Conservation (phyloP, 805 yeast species). For the Kodamaea kakaduensis region DNA sequence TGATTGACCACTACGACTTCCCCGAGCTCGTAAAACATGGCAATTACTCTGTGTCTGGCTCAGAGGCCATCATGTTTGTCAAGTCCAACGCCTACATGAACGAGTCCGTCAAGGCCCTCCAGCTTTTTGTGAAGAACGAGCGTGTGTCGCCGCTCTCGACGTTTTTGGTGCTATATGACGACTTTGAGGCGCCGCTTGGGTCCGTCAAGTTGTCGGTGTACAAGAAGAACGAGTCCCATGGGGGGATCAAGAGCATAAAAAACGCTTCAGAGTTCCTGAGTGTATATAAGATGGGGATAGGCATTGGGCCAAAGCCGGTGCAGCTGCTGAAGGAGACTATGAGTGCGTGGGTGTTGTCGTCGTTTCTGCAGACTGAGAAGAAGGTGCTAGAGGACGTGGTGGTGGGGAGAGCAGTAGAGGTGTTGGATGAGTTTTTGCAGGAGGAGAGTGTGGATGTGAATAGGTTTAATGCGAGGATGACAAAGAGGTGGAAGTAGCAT, state of each 20-base stretch:
- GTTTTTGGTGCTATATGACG: constrained; percentile 32
- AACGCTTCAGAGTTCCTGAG: constrained; percentile 6
- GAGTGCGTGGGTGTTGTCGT: constrained; percentile 41
- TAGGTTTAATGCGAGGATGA: constrained; percentile 10
- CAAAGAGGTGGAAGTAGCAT: constrained; percentile 9
- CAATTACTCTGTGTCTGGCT: constrained; percentile 24
- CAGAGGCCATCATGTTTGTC: constrained; percentile 25
- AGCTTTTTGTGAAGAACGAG: constrained; percentile 21
- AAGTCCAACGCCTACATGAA: constrained; percentile 40
- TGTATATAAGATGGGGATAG: constrained; percentile 33
- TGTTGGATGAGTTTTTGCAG: constrained; percentile 8
- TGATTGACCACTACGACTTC: constrained; percentile 25
- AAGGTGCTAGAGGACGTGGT: constrained; percentile 11
- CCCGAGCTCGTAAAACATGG: constrained; percentile 27
- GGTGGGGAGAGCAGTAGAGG: constrained; percentile 3
- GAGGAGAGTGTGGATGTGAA: constrained; percentile 8
- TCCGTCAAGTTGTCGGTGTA: constrained; percentile 25
- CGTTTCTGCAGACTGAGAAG: constrained; percentile 25
- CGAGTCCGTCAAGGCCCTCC: constrained; percentile 32
- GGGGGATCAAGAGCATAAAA: constrained; percentile 31
- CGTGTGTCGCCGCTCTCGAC: constrained; percentile 12
- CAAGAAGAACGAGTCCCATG: constrained; percentile 38
- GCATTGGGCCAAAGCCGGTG: constrained; percentile 41
- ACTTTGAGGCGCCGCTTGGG: constrained; percentile 34
- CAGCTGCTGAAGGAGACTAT: constrained; percentile 31